Base-by-base conservation (phyloP, 495 filamentous ascomycete species). In the Cercophora samala region DNA sequence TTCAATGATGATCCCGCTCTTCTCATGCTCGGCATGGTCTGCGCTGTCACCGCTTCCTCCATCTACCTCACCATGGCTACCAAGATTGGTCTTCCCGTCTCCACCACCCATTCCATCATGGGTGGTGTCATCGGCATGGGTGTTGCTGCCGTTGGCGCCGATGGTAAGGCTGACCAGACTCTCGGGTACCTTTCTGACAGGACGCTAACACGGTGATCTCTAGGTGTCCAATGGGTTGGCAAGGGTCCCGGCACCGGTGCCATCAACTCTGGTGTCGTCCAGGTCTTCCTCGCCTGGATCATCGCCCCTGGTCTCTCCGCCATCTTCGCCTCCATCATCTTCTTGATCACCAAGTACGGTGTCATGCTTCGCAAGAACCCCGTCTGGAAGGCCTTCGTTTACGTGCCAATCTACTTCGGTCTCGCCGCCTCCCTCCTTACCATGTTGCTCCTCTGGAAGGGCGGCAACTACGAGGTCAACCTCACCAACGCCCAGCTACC, bases 101-200 rank as follows among this genome's bases (percentile, higher is more conserved):
- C 86, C 0, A 88, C 88, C 5, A 91, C 88, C 2, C 86, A 90
- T 74, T 87, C 86, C 22, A 82, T 89, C 62, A 80, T 89, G 65
- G 84, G 85, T 66, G 86, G 85, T 61, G 76, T 91, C 51, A 78
- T 87, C 63, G 88, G 87, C 67, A 85, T 89, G 69, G 88, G 88
- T 32, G 80, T 90, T 68, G 88, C 87, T 0, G 72, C 85, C 17
- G 73, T 85, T 24, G 84, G 85, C 24, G 68, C 73, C 19, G 71
- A 75, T 0, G 74, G 85, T 21, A 73, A 58, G 65, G 6, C 63
- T 72, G 72, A 25, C 90, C 87, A 87, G 77, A 21, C 29, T 46
- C n/a, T 46, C 60, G 25, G 60, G 60, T 17, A 46, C 19, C 26
- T 29, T 29, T 29, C 19, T 6, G 18, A 46, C 24, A 62, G 4